Percentiles rank a stretch among this genome's conserved stretches.
Conservation (phyloP, 768 basidiomycete genomes). For the Boletus vermiculosoides region DNA sequence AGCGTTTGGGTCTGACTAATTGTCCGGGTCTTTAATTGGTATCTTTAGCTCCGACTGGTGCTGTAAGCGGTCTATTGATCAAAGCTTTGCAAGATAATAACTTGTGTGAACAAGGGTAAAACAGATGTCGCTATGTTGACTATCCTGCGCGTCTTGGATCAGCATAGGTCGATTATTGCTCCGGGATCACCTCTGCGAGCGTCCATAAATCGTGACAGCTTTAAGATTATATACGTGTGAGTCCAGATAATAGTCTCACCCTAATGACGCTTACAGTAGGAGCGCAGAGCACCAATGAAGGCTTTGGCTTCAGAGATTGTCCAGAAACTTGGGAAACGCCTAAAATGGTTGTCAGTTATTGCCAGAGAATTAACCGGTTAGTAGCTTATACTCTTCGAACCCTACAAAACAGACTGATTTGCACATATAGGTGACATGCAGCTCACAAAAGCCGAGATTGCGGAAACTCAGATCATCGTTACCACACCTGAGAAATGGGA, state of each 20-base stretch:
- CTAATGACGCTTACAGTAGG: background rate
- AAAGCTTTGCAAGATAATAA: conserved; percentile 3
- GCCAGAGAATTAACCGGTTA: conserved; percentile 90
- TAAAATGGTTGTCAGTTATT: conserved; percentile 82
- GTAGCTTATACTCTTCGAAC: conserved; percentile 7
- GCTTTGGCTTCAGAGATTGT: conserved; percentile 95
- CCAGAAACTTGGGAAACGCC: conserved; percentile 84
- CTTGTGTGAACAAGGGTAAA: conserved; percentile 70
- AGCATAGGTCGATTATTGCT: conserved; percentile 48
- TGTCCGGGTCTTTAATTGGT: background rate
- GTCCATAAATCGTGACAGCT: conserved; percentile 65
- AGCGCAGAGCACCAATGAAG: conserved; percentile 90
- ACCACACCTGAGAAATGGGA: conserved; percentile 99
- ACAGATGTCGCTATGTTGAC: conserved; percentile 96
- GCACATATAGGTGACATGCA: conserved; percentile 81
- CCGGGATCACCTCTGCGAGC: conserved; percentile 36
- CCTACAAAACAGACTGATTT: background rate
- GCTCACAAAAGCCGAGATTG: conserved; percentile 88
- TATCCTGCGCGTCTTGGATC: conserved; percentile 83
- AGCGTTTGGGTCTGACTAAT: conserved; percentile 1
- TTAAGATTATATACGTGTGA: conserved; percentile 98
- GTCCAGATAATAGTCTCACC: conserved; percentile 17
- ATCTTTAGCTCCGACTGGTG: conserved; percentile 88
- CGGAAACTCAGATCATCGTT: conserved; percentile 94
- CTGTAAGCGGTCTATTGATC: conserved; percentile 52